These are phyloP conservation scores for Amniculicola lignicola DNA, from an alignment of 495 filamentous ascomycete species.

Conservation along the genomic window DNA sequence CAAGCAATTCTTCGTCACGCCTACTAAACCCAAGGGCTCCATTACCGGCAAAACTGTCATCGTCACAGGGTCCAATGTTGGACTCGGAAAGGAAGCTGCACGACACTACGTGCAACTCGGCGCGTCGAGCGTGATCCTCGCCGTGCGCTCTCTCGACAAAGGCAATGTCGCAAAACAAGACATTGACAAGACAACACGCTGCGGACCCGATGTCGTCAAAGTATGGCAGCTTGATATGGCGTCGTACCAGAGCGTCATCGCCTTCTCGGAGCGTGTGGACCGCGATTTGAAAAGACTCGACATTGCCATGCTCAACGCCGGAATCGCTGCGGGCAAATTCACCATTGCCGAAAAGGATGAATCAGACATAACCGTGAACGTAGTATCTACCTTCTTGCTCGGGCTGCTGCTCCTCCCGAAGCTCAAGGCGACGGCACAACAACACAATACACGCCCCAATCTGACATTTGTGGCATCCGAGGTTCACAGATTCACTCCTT, in stretches of 20 bases:
- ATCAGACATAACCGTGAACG: slow-evolving; percentile 54
- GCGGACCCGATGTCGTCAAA: slow-evolving; percentile 43
- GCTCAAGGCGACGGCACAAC: slow-evolving; percentile 33
- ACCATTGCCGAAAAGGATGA: slow-evolving; percentile 45
- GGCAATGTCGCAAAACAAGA: slow-evolving; percentile 48
- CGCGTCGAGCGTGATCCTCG: slow-evolving; percentile 41
- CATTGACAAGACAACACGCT: slow-evolving; percentile 47
- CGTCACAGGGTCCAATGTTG: slow-evolving; percentile 40
- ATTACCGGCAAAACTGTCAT: slow-evolving; percentile 41
- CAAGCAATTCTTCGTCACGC: slow-evolving; percentile 48
- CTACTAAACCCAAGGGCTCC: slow-evolving; percentile 38
- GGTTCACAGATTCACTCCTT: slow-evolving; percentile 34
- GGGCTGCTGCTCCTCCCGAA: slow-evolving; percentile 45
- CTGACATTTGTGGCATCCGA: slow-evolving; percentile 38
- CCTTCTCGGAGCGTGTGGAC: slow-evolving; percentile 47
- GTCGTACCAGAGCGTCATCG: slow-evolving; percentile 49
- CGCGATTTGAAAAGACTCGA: slow-evolving; percentile 45
- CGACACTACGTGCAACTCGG: slow-evolving; percentile 36
- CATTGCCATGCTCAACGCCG: slow-evolving; percentile 48
- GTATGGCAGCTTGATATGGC: slow-evolving; percentile 57
- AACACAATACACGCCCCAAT: slow-evolving; percentile 33
- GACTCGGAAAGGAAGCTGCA: slow-evolving; percentile 41
- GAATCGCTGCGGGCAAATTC: slow-evolving; percentile 40
- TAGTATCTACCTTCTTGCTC: slow-evolving; percentile 51
- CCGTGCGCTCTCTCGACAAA: slow-evolving; percentile 41